Base-by-base conservation (phyloP, 352 stramenopile species). In the Globisporangium carolinianum region DNA sequence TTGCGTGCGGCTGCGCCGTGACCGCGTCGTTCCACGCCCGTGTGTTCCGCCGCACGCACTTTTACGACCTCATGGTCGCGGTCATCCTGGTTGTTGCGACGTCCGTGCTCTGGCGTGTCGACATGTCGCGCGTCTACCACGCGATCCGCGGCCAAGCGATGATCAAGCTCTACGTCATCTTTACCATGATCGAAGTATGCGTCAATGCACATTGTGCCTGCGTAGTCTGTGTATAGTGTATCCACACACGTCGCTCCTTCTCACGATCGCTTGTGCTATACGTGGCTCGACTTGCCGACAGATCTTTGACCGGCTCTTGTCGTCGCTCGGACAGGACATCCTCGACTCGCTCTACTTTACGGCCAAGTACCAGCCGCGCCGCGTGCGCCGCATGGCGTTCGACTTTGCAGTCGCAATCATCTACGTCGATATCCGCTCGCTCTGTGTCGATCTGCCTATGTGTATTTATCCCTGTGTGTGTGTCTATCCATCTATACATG, bases 131-230 rank as follows among this genome's bases (percentile, higher is more conserved):
- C n/a, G 84, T 99, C 1, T 99, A 99, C 78, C 97, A 99, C 75
- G 97, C 94, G 62, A 99, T 99, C 66, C 81, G 96, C 15, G 92
- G 92, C n/a, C 95, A 98, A 67, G 89, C 89, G 14, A 98, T 98
- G 87, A 97, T 99, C 58, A 99, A 99, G 69, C 81, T 99, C 4
- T 99, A 99, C 70, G 94, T 99, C 46, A 67, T 99, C 36, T 98
- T 98, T 64, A 97, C 94, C 9, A 99, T 99, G 79, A 93, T 99
- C 18, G 97, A 99, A 67, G 71, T 76, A 36, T 2, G 66, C 35
- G 3, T 24, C 24, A 3, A 24, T 24, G 24, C 2, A 42, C 7
- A 32, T 1, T 60, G 6, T 43, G 39, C 1, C 11, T 43, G 39
- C 11, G 37, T 18, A 17, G 36, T 17, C 41, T 4, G 7, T 49